Evolutionary conservation across 106 monocot species (phyloP), one percentile per base, ranked within the genome.

Genomic region (Dioscorea dumetorum): DNA sequence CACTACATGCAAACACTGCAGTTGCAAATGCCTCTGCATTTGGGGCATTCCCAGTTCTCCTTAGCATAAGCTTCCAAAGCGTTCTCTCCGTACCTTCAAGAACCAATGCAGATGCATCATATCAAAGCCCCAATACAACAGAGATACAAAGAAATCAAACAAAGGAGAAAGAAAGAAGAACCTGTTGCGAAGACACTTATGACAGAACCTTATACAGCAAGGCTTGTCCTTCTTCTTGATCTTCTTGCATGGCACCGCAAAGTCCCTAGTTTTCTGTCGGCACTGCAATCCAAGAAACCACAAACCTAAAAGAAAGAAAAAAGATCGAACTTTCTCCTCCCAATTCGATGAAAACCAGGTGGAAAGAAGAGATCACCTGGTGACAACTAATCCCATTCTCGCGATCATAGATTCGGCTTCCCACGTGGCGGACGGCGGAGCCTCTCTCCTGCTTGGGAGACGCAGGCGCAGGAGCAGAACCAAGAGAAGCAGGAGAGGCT

Each of bases 21-120:
- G 56, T 91, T 91, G 72, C 90, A 91, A 20, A 91, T 67, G 3
- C 73, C 90, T 17, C 83, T 76, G 76, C 90, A 90, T 71, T 78
- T 90, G 67, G 90, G 90, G 71, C 90, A 91, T 11, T 19, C 70
- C 90, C 90, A 91, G 15, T 52, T 56, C 41, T 6, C 28, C 28
- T 28, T 28, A 28, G 28, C 28, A 3, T 28, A 28, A 28, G 28
- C 28, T 13, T 70, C 67, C 24, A 64, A 4, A 14, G 21, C 54
- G 8, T 76, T 76, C 75, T 90, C 86, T 35, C 90, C 90, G 56
- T 90, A 90, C 68, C 90, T 90, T 13, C 48, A 22, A 50, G 33
- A 24, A 50, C 51, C 28, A 60, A 61, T 22, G 48, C 58, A 50
- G 4, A 2, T 60, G 48, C 52, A 8, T 14, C 24, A 18, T 31